Percentiles rank a stretch among this genome's conserved stretches.
Conservation (phyloP, 75 land plant species). For the Selaginella moellendorffii region DNA sequence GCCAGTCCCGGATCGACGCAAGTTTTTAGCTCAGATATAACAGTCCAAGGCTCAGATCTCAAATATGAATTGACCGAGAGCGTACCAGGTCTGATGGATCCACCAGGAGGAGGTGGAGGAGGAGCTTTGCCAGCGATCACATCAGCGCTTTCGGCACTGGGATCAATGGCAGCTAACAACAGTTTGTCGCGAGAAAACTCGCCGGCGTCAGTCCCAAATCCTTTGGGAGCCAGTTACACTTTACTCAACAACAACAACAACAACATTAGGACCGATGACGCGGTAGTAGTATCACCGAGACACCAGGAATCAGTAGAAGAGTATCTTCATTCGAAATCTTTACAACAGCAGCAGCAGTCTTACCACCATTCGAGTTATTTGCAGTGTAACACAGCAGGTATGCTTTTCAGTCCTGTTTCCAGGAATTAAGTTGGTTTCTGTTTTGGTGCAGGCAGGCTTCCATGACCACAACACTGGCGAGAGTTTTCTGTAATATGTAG, state of each 20-base stretch:
- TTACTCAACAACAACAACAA: not conserved
- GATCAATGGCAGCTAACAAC: not conserved
- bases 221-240: not conserved
- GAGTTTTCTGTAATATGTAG: not conserved
- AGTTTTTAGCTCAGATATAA: no score
- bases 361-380: not conserved
- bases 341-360: not conserved
- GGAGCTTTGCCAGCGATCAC: no score
- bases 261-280: not conserved
- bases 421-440: no score
- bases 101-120: no score
- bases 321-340: not conserved
- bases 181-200: not conserved
- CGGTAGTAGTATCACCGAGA: not conserved
- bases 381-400: no score
- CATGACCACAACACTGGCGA: not conserved
- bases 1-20: not conserved
- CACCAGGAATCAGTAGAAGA: not conserved
- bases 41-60: not conserved
- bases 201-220: not conserved
- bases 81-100: no score
- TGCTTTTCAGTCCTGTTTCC: no score
- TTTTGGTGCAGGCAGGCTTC: not conserved
- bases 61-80: not conserved
- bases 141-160: not conserved